phyloP scores from a whole-genome alignment of 164 flowering plant species.

The Vitis riparia region DNA sequence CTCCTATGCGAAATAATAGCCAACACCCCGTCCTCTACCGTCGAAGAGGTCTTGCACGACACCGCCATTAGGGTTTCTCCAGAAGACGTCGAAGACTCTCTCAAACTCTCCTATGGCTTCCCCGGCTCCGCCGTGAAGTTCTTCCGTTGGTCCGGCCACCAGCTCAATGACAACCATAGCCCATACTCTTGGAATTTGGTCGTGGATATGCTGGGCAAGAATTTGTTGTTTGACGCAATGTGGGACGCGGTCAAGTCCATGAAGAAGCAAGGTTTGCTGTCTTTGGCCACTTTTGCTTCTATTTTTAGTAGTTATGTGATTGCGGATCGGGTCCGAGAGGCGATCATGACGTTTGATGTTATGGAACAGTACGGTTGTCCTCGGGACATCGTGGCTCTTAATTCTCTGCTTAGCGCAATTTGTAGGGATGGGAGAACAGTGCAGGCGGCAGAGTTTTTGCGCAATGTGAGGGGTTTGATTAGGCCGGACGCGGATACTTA shows the following conservation, averaged over 20 bases:
- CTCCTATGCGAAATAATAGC: constrained; percentile 62
- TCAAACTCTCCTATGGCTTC: constrained; percentile 56
- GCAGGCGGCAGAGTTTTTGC: constrained; percentile 48
- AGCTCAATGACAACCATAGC: constrained; percentile 47
- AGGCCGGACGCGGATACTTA: constrained; percentile 61
- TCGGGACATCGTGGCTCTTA: constrained; percentile 57
- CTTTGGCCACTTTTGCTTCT: constrained; percentile 72
- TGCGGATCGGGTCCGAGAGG: constrained; percentile 46
- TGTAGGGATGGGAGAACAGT: constrained; percentile 53
- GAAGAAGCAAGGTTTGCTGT: constrained; percentile 44
- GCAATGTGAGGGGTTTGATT: constrained; percentile 34
- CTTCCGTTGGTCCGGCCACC: constrained; percentile 68
- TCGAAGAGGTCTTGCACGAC: constrained; percentile 47
- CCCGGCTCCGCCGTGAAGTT: constrained; percentile 68
- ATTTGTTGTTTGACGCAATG: constrained; percentile 67
- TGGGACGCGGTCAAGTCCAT: constrained; percentile 80
- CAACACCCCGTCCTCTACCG: constrained; percentile 34
- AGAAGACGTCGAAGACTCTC: constrained; percentile 58
- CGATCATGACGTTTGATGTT: constrained; percentile 60
- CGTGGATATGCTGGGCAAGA: constrained; percentile 76
- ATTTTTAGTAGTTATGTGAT: constrained; percentile 65
- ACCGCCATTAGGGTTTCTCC: constrained; percentile 45
- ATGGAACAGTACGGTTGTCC: constrained; percentile 67
- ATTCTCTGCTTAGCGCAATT: constrained; percentile 66
- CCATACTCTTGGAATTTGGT: constrained; percentile 77